Percentiles rank a stretch among this genome's conserved stretches.
Evolutionary conservation across 1,284 basidiomycete genomes (phyloP).

Genomic region (Melampsora medusae): DNA sequence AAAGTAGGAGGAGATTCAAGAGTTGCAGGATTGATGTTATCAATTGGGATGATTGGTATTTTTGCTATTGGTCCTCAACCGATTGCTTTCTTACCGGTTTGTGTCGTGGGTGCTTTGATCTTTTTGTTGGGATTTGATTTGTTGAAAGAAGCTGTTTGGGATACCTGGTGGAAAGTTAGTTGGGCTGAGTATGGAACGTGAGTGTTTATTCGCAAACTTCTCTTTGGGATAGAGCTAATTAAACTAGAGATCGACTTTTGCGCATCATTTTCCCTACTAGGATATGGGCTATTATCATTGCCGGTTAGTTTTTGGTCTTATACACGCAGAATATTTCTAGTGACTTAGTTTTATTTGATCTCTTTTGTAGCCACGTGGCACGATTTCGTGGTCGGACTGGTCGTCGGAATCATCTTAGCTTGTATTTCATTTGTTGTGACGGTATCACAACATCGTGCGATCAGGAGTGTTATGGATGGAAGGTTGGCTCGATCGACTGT

Average conservation of each 20-base stretch:
- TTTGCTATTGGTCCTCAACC: slow-evolving; percentile 78
- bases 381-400: slow-evolving; percentile 82
- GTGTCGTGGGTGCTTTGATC: slow-evolving; percentile 72
- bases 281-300: slow-evolving; percentile 64
- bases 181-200: slow-evolving; percentile 46
- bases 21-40: slow-evolving; percentile 80
- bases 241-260: slow-evolving; percentile 52
- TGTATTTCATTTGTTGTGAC: slow-evolving; percentile 93
- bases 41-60: slow-evolving; percentile 69
- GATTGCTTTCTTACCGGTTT: slow-evolving; percentile 73
- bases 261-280: slow-evolving; percentile 49
- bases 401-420: slow-evolving; percentile 86
- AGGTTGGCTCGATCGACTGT: slow-evolving; percentile 71
- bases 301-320: slow-evolving; percentile 58
- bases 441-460: slow-evolving; percentile 77
- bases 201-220: not conserved
- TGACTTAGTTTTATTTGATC: slow-evolving; percentile 63
- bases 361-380: slow-evolving; percentile 46
- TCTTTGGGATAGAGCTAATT: slow-evolving; percentile 58
- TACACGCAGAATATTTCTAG: not conserved
- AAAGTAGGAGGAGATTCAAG: slow-evolving; percentile 86
- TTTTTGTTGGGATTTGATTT: slow-evolving; percentile 93
- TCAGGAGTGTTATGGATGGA: slow-evolving; percentile 62
- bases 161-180: slow-evolving; percentile 77
- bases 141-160: slow-evolving; percentile 88